These are phyloP conservation scores for Cladosporium austrohemisphaericum DNA, from an alignment of 2,329 filamentous ascomycete genomes.

Conservation along the genomic window DNA sequence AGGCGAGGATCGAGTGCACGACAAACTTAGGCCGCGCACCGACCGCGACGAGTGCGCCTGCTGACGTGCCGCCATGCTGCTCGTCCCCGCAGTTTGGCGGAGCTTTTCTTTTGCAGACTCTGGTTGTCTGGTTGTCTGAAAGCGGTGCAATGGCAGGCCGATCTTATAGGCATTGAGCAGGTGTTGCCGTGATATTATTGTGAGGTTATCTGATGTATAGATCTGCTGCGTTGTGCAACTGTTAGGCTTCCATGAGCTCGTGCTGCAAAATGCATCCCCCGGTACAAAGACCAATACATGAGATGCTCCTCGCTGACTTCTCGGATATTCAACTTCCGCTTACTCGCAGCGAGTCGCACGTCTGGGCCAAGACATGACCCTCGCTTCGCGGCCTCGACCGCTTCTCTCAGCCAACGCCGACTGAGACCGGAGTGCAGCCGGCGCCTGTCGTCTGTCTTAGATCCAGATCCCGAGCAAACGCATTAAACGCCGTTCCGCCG, in stretches of 20 bases:
- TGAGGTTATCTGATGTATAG: no score
- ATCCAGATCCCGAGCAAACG: neutral
- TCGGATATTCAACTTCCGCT: neutral
- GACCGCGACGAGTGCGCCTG: constrained; percentile 2
- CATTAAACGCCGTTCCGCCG: neutral
- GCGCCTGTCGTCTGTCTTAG: neutral
- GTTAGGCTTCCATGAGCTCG: no score
- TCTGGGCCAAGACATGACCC: neutral
- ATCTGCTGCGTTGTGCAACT: no score
- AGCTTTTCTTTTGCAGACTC: constrained; percentile 11
- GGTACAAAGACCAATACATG: neutral
- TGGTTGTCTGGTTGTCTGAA: neutral
- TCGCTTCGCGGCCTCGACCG: constrained; percentile 1
- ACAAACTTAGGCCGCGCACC: constrained; percentile 8
- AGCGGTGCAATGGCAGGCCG: neutral
- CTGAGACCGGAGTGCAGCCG: constrained; percentile 1
- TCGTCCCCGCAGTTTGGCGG: constrained; percentile 9
- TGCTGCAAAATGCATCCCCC: no score
- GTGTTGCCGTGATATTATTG: neutral
- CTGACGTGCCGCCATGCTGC: constrained; percentile 4
- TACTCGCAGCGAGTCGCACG: no score
- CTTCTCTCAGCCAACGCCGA: neutral
- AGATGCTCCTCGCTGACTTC: neutral
- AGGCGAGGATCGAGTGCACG: constrained; percentile 6
- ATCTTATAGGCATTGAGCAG: neutral